Evolutionary conservation across 148 eudicot genomes (phyloP).

Genomic region (Vaccinium myrtillus): DNA sequence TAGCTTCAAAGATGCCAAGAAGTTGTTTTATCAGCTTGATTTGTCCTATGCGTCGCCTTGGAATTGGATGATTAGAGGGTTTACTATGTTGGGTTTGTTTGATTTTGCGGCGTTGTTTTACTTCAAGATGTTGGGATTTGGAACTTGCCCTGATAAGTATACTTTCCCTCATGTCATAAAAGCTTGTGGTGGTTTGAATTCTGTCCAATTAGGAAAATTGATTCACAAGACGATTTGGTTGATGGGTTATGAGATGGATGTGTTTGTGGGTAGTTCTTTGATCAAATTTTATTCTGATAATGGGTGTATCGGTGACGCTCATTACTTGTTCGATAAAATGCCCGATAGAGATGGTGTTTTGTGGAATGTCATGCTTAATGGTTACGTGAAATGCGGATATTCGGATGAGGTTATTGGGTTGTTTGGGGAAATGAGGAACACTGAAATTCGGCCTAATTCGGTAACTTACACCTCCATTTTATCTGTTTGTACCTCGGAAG

Average conservation of each 20-base stretch:
- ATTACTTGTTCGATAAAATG: neutral
- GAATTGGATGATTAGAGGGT: conserved; percentile 5
- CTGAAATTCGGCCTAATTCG: neutral
- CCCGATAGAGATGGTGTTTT: neutral
- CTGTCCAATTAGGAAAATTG: neutral
- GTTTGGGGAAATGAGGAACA: neutral
- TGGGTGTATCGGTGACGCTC: neutral
- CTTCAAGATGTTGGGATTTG: conserved; percentile 2
- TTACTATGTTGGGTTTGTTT: neutral
- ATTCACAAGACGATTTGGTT: neutral
- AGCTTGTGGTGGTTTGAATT: neutral
- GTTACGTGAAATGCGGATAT: neutral
- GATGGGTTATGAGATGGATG: conserved; percentile 5
- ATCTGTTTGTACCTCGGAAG: neutral
- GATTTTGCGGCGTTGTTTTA: neutral
- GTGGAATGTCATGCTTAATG: neutral
- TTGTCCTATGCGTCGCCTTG: neutral
- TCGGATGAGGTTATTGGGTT: neutral
- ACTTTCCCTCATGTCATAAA: neutral
- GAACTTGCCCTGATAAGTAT: neutral
- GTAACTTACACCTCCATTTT: neutral
- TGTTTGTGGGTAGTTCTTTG: conserved; percentile 2
- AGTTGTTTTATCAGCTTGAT: conserved; percentile 4
- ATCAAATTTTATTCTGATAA: neutral
- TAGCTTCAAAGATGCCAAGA: neutral